Base-by-base conservation (phyloP, 2,329 filamentous ascomycete genomes). In the Leptographium lundbergii region DNA sequence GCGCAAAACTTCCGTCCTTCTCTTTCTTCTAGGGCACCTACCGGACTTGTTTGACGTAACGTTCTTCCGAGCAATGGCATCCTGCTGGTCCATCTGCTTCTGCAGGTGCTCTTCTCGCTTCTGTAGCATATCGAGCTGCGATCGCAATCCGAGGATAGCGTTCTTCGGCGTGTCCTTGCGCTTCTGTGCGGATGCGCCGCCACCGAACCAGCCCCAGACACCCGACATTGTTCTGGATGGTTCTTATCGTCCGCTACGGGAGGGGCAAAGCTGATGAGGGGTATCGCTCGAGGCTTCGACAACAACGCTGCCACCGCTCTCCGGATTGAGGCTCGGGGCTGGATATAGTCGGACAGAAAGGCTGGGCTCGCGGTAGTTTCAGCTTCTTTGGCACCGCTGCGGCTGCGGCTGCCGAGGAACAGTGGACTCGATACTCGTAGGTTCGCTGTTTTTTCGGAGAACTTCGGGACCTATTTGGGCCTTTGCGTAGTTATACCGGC, bases 141-240 rank as follows among this genome's bases (percentile, higher is more conserved):
- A 82, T 66, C 94, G 85, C 69, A 99, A 77, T 61, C 82, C 83
- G 60, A 99, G 79, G 68, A 99, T 99, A 66, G 94, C 94, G 78
- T 96, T 94, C 81, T 99, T 99, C 60, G 94, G 90, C 61, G 85
- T 87, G 76, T 96, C 90, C 77, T 95, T 96, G 76, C 86, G 86
- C 80, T 90, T 89, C 76, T 91, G 86, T 66, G 86, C 85, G 68
- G 83, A 45, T 17, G 6, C 82, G 65, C 82, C 83, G 69, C 90
- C 90, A 74, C 92, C 91, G 72, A 96, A 96, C 90, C 91, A 96
- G 76, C 87, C 84, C 87, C 88, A 89, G 75, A 88, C 82, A 63
- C 78, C 77, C 63, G 78, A 85, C 82, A 85, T 86, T 62, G 51
- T 56, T 34, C 25, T 22, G 47, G 13, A 47, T 56, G 39, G 32